Conservation (phyloP, 2,329 filamentous ascomycete genomes). For the Ophiostoma australiae region DNA sequence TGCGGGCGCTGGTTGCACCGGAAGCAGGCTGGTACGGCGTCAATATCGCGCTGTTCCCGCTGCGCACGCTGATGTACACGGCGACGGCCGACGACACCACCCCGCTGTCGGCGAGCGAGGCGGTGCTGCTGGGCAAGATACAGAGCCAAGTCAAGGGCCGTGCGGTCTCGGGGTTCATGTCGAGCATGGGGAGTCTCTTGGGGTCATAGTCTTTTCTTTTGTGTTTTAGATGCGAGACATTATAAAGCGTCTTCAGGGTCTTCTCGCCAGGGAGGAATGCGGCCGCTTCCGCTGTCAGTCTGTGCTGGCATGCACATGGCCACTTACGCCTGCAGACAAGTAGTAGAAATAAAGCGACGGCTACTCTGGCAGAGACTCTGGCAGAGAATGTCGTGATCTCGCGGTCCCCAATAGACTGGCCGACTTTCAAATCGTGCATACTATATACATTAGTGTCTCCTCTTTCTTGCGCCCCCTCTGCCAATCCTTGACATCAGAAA, state of each 20-base stretch:
- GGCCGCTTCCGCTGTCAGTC: background rate
- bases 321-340: background rate
- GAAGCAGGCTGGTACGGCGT: slow-evolving; percentile 15
- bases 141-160: slow-evolving; percentile 1
- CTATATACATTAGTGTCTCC: too few relatives aligned
- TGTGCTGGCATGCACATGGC: background rate
- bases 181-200: slow-evolving; percentile 17
- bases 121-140: background rate
- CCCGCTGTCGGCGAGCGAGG: background rate
- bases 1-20: background rate
- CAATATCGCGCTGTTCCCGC: slow-evolving; percentile 21
- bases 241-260: background rate
- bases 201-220: background rate
- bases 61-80: slow-evolving; percentile 13
- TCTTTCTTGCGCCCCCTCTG: background rate
- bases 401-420: background rate
- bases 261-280: background rate
- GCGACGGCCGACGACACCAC: background rate
- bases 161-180: slow-evolving; percentile 14
- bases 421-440: background rate
- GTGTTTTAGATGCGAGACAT: too few relatives aligned
- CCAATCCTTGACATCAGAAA: background rate
- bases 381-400: background rate
- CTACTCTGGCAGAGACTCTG: background rate
- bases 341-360: background rate